Base-by-base conservation (phyloP, 2,329 filamentous ascomycete species). In the Thermochaetoides dissita region DNA sequence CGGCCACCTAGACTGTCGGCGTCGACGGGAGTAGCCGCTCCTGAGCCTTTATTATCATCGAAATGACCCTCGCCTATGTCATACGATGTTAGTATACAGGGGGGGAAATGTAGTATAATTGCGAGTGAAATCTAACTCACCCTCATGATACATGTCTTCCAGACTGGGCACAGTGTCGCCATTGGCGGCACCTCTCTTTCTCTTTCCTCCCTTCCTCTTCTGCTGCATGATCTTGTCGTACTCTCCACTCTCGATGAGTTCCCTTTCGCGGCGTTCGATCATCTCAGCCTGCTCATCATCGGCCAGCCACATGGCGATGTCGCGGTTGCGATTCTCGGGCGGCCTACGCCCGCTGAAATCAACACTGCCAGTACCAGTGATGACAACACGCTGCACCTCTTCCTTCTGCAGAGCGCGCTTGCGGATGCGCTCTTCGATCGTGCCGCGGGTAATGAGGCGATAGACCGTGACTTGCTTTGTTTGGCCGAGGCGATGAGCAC, bases 71-170 rank as follows among this genome's bases (percentile, higher is more conserved):
- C 91, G 55, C 89, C 89, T 96, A 56, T 38, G 6, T 10, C 6
- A 9, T 11, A 3, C 10, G 7, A 24, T 37, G 10, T 39, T 32
- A 9, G 33, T 36, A 34, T 40, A 12, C 10, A 9, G 11, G 7
- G n/a, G 30, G 41, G 17, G 40, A 40, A 31, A 40, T 30, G 32
- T n/a, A 24, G 3, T 24, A 24, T 3, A 24, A 24, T 32, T 30
- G 10, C 31, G 17, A 36, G 41, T 17, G 31, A 41, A 36, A 30
- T n/a, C 30, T 6, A 1, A 66, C 84, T 79, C 62, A 94, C 91
- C 91, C 72, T 98, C 91, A 60, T 98, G 91, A 65, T 98, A 98
- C 84, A 98, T 87, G 58, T 95, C 89, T 60, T 96, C 91, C 62
- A 96, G 66, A 56, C 82, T 89, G 54, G 75, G 74, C 33, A 55